phyloP scores from a whole-genome alignment of 2,329 filamentous ascomycete species.

The Ploettnerulaceae sp. region DNA sequence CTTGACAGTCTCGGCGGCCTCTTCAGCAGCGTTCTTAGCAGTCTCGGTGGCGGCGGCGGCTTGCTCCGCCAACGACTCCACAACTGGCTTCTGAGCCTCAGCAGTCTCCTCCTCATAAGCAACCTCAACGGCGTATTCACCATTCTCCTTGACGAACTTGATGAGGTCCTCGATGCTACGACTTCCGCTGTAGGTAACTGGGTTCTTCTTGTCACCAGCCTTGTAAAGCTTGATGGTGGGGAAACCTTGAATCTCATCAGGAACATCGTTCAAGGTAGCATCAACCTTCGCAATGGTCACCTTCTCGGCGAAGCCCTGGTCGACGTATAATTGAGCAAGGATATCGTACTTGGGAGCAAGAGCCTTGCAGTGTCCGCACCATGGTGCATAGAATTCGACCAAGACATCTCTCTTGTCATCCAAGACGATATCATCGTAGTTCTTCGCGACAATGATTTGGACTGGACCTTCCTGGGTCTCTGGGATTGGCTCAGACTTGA shows the following conservation, averaged over 20 bases:
- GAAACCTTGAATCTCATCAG: slow-evolving; percentile 95
- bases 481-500: slow-evolving; percentile 97
- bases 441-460: slow-evolving; percentile 84
- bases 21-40: slow-evolving; percentile 39
- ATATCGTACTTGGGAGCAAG: slow-evolving; percentile 96
- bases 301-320: slow-evolving; percentile 71
- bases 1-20: slow-evolving; percentile 45
- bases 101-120: slow-evolving; percentile 51
- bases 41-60: slow-evolving; percentile 37
- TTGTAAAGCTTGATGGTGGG: slow-evolving; percentile 98
- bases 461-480: slow-evolving; percentile 90
- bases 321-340: slow-evolving; percentile 71
- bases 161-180: slow-evolving; percentile 89
- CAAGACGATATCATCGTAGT: slow-evolving; percentile 85
- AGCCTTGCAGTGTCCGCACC: slow-evolving; percentile 99
- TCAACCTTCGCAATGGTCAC: slow-evolving; percentile 97
- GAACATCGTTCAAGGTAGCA: slow-evolving; percentile 91
- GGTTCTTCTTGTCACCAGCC: slow-evolving; percentile 79
- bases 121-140: slow-evolving; percentile 77
- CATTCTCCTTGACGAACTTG: slow-evolving; percentile 90
- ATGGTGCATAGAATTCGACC: slow-evolving; percentile 97
- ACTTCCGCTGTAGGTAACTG: slow-evolving; percentile 80
- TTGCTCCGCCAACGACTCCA: slow-evolving; percentile 37
- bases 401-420: slow-evolving; percentile 96
- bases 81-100: slow-evolving; percentile 39